phyloP scores from a whole-genome alignment of 805 yeast genomes.

The Zygoascus ofunaensis region DNA sequence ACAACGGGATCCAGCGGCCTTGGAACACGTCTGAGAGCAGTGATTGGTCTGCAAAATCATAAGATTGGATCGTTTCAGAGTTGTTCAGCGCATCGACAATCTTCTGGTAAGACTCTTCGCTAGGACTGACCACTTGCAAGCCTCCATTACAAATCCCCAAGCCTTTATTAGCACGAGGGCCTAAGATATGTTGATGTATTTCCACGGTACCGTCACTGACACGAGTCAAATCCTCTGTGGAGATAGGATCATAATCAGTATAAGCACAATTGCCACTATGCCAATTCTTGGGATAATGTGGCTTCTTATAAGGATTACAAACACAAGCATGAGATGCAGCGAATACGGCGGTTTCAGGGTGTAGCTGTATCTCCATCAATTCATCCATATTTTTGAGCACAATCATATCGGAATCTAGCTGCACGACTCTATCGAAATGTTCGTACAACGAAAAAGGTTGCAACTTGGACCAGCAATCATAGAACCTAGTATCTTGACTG shows the following conservation, averaged over 20 bases:
- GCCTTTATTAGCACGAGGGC: conserved; percentile 37
- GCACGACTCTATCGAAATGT: conserved; percentile 42
- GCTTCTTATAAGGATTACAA: conserved; percentile 45
- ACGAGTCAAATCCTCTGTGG: conserved; percentile 12
- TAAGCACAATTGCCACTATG: conserved; percentile 42
- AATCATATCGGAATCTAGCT: conserved; percentile 52
- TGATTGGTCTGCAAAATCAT: conserved; percentile 53
- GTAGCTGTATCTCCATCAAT: conserved; percentile 39
- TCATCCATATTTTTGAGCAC: conserved; percentile 52
- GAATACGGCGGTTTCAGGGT: conserved; percentile 31
- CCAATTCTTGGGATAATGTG: conserved; percentile 51
- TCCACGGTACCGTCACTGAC: conserved; percentile 8
- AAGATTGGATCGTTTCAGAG: conserved; percentile 32
- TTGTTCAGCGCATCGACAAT: conserved; percentile 36
- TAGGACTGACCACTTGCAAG: conserved; percentile 42
- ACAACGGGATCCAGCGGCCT: conserved; percentile 42
- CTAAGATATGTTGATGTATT: conserved; percentile 22
- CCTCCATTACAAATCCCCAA: conserved; percentile 53
- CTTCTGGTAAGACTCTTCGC: conserved; percentile 28
- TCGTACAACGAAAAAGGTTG: conserved; percentile 45
- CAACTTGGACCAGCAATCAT: conserved; percentile 55
- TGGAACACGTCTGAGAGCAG: conserved; percentile 45
- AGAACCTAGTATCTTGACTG: conserved; percentile 43
- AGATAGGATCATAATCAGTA: conserved; percentile 23
- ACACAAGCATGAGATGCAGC: conserved; percentile 57